Base-by-base conservation (phyloP, 2,329 filamentous ascomycete species). In the Rutstroemia sp. region DNA sequence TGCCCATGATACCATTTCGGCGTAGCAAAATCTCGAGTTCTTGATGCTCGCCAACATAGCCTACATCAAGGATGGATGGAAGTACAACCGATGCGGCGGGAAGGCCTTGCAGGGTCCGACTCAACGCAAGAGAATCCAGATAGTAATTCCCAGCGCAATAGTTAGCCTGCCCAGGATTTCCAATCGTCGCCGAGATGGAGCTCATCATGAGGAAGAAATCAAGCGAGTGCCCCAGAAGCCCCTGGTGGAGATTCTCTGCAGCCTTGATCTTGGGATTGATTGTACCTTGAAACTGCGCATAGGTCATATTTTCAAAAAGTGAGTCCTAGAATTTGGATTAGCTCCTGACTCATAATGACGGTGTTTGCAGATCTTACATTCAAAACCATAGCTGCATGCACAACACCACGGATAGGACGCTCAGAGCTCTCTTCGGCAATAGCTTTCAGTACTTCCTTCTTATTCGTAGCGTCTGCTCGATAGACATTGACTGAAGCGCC, bases 71-170 rank as follows among this genome's bases (percentile, higher is more conserved):
- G 23, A 77, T 67, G 64, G 73, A 67, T 2, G 66, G 66, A 0
- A 70, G 41, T 1, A 63, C 65, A 0, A 71, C n/a, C 0, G 67
- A 67, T 0, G 59, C 42, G 1, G 61, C 62, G 2, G 68, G 52
- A 1, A 68, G 62, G 1, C 68, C 69, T 1, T 62, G 61, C 2
- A 47, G 34, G 1, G 62, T 59, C 2, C 69, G 62, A 46, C 66
- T 67, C 0, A 62, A 49, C 0, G 68, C 63, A 25, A 73, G 67
- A 1, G 63, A 60, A 49, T 74, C 72, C 1, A 72, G 65, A 59
- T 68, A 74, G 5, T 58, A 62, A 55, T 74, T 75, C 4, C 66
- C 68, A 0, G 71, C 66, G 16, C 65, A 67, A 49, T 75, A 75
- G 42, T 72, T 72, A 39, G 56, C 60, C 51, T 75, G 71, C 0